Percentiles rank a stretch among this genome's conserved stretches.
Evolutionary conservation across 306 rosid genomes (phyloP).

Genomic region (Adenanthera pavonina): DNA sequence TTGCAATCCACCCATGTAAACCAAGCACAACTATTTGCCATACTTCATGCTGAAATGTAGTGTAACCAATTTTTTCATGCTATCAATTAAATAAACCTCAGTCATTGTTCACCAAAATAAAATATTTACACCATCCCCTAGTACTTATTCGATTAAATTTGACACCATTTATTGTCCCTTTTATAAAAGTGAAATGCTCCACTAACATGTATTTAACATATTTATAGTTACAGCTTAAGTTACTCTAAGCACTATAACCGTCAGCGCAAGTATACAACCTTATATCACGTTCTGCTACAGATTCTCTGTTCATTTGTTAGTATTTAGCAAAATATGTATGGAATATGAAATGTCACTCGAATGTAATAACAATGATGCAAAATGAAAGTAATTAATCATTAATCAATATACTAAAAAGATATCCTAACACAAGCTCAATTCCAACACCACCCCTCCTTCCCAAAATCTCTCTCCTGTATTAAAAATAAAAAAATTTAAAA

Average conservation of each 20-base stretch:
- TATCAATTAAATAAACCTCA: conserved; percentile 13
- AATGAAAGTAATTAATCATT: background rate
- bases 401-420: background rate
- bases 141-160: background rate
- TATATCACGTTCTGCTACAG: background rate
- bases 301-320: background rate
- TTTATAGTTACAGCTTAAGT: background rate
- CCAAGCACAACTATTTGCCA: conserved; percentile 16
- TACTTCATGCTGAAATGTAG: conserved; percentile 1
- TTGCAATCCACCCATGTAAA: background rate
- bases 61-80: conserved; percentile 11
- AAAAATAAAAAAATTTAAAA: too few species aligned
- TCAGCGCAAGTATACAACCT: background rate
- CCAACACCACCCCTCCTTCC: background rate
- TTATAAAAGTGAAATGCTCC: background rate
- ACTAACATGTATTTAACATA: background rate
- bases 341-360: background rate
- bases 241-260: background rate
- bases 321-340: background rate
- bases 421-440: background rate
- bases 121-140: background rate
- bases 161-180: background rate
- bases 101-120: background rate
- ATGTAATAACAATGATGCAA: background rate
- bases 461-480: background rate